Evolutionary conservation across 768 basidiomycete species (phyloP), one percentile per base, ranked within the genome.

Genomic region (Auricularia auricula-judae): DNA sequence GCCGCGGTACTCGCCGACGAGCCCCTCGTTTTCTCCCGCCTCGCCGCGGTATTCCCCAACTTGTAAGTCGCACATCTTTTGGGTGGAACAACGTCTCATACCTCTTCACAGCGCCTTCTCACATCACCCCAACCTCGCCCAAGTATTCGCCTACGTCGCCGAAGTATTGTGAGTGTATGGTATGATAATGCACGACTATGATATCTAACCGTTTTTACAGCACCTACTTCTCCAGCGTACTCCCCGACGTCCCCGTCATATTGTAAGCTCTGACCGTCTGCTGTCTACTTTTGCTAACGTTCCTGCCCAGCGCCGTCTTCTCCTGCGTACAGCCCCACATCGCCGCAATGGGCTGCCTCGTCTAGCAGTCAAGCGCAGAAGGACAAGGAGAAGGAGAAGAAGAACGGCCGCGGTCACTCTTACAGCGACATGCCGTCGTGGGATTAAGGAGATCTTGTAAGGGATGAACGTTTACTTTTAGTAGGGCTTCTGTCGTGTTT

Each of bases 81-180:
- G 47, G 29, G 29, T 2, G 29, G 29, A 29, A 29, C 29, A 29
- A 29, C 3, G 29, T 29, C 70, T 66, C 58, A 64, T 66, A 36
- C 58, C 23, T 44, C 63, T 63, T 63, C 18, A 10, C 70, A 88
- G 88, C 90, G 4, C 89, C 91, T 39, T 82, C 85, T 29, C 87
- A 90, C 64, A 83, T 89, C 79, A 94, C 93, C 7, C 93, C 93
- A 0, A 86, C 93, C 3, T 94, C 92, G 36, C 93, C 93, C 5
- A 91, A 88, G 70, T 97, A 94, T 75, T 94, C 92, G 11, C 95
- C 95, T 2, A 93, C 95, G 0, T 95, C 93, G 3, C 95, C 95
- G 64, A 91, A 89, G 82, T 93, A 92, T 74, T 93, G 91, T 92
- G 76, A 68, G 90, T 80, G 3, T 11, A 4, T 29, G 39, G 0